Base-by-base conservation (phyloP, 495 filamentous ascomycete species). In the Chaetomium fimeti region DNA sequence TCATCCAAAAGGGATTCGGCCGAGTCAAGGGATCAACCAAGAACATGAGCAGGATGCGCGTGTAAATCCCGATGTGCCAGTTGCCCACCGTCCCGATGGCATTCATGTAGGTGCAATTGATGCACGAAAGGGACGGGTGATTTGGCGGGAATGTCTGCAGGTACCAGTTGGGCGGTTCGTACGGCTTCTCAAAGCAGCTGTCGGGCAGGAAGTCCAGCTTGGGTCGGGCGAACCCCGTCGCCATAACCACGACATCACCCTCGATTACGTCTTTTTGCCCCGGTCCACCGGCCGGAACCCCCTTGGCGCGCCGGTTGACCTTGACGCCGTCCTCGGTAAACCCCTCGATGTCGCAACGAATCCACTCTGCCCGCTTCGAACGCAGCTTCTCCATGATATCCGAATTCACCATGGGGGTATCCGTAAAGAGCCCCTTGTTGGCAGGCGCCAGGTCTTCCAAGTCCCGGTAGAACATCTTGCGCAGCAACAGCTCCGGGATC, bases 1-100 rank as follows among this genome's bases (percentile, higher is more conserved):
- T 86, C 91, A 94, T 96, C 81, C 87, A 86, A 25, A 81, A 84
- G 40, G 86, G 80, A 1, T 80, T 84, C 0, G 91, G 91, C 22
- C 87, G 79, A 0, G 90, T 87, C 52, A 92, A 76, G 1, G 89
- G 89, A 69, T 94, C 91, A 13, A 88, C 85, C 53, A 94, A 79
- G 71, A 93, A 93, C 89, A 93, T 92, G 36, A 94, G 82, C 38
- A 95, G 77, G 64, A 95, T 87, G 0, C 91, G 79, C 0, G 91
- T 94, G 75, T 93, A 94, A 61, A 96, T 92, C 20, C 91, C 91
- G 32, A 94, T 92, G 66, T 96, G 91, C 80, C 88, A 93, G 70
- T 94, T 92, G 0, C 90, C 89, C 0, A 92, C 89, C 0, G 86
- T 84, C 2, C 91, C 91, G 65, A 96, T 93, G 1, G 87, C 91